These are phyloP conservation scores for Coemansia erecta DNA, from an alignment of 192 early-diverging fungal genomes.

Conservation along the genomic window DNA sequence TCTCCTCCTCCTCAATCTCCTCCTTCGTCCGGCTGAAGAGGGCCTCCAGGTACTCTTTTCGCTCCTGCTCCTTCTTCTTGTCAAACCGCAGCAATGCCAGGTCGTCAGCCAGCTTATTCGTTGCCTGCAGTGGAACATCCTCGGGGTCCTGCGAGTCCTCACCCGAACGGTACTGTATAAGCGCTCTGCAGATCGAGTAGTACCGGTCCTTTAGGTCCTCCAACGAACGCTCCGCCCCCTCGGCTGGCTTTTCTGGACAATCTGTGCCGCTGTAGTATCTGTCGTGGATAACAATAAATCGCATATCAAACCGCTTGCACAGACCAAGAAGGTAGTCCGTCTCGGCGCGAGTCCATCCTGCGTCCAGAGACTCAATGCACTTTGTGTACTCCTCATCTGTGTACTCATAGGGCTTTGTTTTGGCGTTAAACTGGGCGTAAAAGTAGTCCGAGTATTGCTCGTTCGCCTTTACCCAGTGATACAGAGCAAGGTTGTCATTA, in stretches of 20 bases:
- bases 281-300: conserved; percentile 84
- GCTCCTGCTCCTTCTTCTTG: conserved; percentile 68
- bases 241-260: conserved; percentile 8
- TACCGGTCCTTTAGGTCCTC: conserved; percentile 89
- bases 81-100: conserved; percentile 52
- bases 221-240: conserved; percentile 15
- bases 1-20: conserved; percentile 84
- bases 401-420: conserved; percentile 66
- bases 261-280: conserved; percentile 60
- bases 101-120: conserved; percentile 50
- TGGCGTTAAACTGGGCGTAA: conserved; percentile 77
- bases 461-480: conserved; percentile 78
- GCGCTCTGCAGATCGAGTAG: conserved; percentile 63
- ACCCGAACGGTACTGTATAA: conserved; percentile 61
- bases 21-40: conserved; percentile 74
- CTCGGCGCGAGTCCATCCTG: conserved; percentile 80
- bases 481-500: conserved; percentile 66
- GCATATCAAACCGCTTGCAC: conserved; percentile 72
- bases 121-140: conserved; percentile 47
- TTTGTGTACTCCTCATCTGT: conserved; percentile 83
- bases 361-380: conserved; percentile 61
- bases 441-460: conserved; percentile 67
- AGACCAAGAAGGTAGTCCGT: conserved; percentile 80
- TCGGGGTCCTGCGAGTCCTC: conserved; percentile 35
- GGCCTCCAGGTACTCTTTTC: conserved; percentile 75